Conservation (phyloP, 169 alveolate species). For the Cryptosporidium canis region DNA sequence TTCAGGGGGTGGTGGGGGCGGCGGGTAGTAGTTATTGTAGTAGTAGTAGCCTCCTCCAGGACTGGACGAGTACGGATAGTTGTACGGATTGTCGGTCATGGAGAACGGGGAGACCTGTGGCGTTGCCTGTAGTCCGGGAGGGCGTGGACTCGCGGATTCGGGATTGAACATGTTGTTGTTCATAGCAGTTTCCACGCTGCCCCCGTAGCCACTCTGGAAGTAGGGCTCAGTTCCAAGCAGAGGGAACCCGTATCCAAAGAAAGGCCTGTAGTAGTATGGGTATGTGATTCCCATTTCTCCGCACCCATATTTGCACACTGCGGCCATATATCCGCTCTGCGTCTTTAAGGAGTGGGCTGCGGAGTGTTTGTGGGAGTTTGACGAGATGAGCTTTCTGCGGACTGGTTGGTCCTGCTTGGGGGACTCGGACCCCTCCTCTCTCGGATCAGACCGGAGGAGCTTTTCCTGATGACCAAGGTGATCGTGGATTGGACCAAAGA, state of each 20-base stretch:
- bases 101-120: slow-evolving; percentile 51
- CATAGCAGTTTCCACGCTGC: slow-evolving; percentile 71
- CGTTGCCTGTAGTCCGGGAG: slow-evolving; percentile 68
- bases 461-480: not conserved
- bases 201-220: slow-evolving; percentile 78
- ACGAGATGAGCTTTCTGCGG: slow-evolving; percentile 20
- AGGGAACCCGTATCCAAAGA: slow-evolving; percentile 79
- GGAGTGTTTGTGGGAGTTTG: slow-evolving; percentile 37
- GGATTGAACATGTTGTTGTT: slow-evolving; percentile 69
- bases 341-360: slow-evolving; percentile 59
- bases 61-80: slow-evolving; percentile 55
- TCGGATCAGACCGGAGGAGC: not conserved
- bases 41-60: slow-evolving; percentile 73
- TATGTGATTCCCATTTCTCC: slow-evolving; percentile 76
- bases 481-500: not conserved
- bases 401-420: not conserved
- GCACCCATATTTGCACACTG: slow-evolving; percentile 69
- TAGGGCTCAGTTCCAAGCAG: slow-evolving; percentile 77
- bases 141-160: slow-evolving; percentile 59
- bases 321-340: slow-evolving; percentile 72
- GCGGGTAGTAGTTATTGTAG: slow-evolving; percentile 6
- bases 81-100: slow-evolving; percentile 57
- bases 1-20: not conserved
- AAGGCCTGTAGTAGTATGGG: slow-evolving; percentile 79
- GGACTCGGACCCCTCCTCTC: not conserved